Percentiles rank a stretch among this genome's conserved stretches.
Conservation (phyloP, 495 filamentous ascomycete genomes). For the Mycothermus thermophilus region DNA sequence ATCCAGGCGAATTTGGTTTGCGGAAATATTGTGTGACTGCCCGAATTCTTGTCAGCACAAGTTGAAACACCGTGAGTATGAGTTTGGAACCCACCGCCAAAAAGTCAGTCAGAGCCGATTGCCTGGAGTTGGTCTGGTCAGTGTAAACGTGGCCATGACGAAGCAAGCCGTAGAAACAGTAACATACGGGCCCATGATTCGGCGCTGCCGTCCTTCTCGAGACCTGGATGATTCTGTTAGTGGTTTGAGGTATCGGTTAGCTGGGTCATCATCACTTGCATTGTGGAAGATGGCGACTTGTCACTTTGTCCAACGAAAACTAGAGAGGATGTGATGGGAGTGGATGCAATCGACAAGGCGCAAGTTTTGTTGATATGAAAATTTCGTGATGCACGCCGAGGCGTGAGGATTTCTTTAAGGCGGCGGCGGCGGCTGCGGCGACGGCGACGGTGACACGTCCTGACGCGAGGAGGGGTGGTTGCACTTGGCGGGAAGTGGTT, state of each 20-base stretch:
- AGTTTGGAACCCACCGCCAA: conserved; percentile 43
- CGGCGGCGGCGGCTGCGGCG: background rate
- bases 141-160: background rate
- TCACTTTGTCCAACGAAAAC: too few relatives aligned
- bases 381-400: too few relatives aligned
- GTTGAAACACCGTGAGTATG: background rate
- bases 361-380: too few relatives aligned
- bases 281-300: too few relatives aligned
- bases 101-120: conserved; percentile 71
- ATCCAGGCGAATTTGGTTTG: conserved; percentile 56
- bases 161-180: background rate
- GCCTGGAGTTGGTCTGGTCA: conserved; percentile 16
- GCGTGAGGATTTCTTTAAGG: too few relatives aligned
- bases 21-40: conserved; percentile 82
- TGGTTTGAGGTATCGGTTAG: too few relatives aligned
- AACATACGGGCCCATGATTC: conserved; percentile 25
- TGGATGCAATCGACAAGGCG: too few relatives aligned
- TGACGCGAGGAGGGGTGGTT: conserved; percentile 20
- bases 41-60: background rate
- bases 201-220: conserved; percentile 9
- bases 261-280: too few relatives aligned
- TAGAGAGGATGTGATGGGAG: too few relatives aligned
- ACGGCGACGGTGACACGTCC: conserved; percentile 2
- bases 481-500: conserved; percentile 18
- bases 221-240: too few relatives aligned